phyloP scores from a whole-genome alignment of 768 basidiomycete genomes.

The Boletus reticuloceps region DNA sequence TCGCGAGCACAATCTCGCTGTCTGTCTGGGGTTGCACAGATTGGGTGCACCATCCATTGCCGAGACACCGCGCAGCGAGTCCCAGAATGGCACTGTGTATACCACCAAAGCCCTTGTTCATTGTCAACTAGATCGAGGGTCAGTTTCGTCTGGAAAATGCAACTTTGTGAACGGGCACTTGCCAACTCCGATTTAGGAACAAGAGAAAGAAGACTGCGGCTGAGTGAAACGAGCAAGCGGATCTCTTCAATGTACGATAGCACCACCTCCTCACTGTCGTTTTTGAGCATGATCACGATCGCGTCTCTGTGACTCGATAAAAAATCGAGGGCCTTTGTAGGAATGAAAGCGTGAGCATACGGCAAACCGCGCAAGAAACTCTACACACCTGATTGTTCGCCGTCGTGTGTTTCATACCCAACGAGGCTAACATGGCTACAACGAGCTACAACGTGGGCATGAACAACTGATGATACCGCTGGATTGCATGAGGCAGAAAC shows the following conservation, averaged over 20 bases:
- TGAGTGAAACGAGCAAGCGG: constrained; percentile 72
- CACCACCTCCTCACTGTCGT: constrained; percentile 61
- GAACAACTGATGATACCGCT: constrained; percentile 88
- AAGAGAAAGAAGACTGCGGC: constrained; percentile 63
- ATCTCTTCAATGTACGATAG: constrained; percentile 74
- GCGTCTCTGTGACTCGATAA: constrained; percentile 81
- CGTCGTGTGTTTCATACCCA: constrained; percentile 65
- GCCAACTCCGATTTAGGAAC: constrained; percentile 81
- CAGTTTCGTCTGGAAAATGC: neutral
- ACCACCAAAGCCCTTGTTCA: constrained; percentile 75
- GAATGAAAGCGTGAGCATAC: neutral
- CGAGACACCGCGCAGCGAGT: constrained; percentile 70
- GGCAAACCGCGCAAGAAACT: too few relatives aligned
- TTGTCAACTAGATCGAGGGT: constrained; percentile 42
- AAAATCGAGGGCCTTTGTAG: constrained; percentile 55
- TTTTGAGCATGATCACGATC: constrained; percentile 77
- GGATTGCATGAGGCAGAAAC: constrained; percentile 85
- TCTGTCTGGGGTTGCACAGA: constrained; percentile 64
- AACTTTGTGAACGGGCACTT: constrained; percentile 23
- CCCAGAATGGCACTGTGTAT: constrained; percentile 78
- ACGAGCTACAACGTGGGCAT: constrained; percentile 85
- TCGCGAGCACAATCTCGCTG: constrained; percentile 55
- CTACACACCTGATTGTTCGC: constrained; percentile 63
- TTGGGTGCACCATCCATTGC: constrained; percentile 54
- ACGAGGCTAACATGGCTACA: constrained; percentile 71